Conservation (phyloP, 768 basidiomycete genomes). For the Scleroderma citrinum region DNA sequence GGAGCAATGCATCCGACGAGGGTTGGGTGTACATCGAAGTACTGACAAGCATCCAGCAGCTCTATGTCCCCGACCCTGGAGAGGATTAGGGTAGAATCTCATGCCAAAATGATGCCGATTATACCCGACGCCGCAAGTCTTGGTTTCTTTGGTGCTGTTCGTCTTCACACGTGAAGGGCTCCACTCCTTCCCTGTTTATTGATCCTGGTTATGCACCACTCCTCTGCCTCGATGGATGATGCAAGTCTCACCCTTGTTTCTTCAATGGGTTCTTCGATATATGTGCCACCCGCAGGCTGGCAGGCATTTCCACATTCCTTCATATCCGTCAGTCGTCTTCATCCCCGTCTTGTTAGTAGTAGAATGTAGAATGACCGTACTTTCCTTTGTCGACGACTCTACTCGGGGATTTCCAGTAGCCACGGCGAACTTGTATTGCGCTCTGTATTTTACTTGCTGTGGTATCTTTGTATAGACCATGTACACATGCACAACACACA, state of each 20-base stretch:
- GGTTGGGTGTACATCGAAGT: constrained; percentile 29
- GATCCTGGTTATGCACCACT: background rate
- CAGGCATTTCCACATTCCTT: background rate
- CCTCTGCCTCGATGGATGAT: background rate
- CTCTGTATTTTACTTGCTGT: no score
- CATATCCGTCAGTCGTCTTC: constrained; percentile 1
- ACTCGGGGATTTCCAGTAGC: background rate
- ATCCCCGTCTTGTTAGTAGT: background rate
- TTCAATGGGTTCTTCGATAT: background rate
- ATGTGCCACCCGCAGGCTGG: constrained; percentile 1
- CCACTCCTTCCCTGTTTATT: background rate
- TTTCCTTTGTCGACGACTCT: no score
- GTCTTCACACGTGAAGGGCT: no score
- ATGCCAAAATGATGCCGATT: background rate
- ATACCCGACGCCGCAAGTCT: no score
- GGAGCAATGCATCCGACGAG: constrained; percentile 11
- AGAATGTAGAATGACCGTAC: no score
- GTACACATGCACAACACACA: no score
- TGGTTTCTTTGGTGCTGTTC: no score
- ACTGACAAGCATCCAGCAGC: constrained; percentile 18
- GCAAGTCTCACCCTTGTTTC: background rate
- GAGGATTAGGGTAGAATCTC: constrained; percentile 6
- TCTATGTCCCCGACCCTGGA: constrained; percentile 8
- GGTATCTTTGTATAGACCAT: no score
- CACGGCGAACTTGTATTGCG: no score